Conservation (phyloP, 1,284 basidiomycete species). For the Phlebopus sp. region DNA sequence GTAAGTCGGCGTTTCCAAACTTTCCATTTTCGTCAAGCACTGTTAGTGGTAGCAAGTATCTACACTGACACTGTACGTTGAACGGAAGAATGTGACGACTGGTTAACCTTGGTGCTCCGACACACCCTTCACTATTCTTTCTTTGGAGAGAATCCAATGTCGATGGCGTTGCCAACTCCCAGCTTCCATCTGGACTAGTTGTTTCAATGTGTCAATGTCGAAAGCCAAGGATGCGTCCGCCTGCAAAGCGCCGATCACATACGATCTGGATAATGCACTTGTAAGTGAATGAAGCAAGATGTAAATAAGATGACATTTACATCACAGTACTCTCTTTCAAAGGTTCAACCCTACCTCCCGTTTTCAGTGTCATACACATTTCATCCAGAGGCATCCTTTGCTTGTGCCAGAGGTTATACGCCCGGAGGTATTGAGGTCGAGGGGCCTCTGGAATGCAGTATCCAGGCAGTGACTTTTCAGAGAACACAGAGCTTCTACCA, state of each 20-base stretch:
- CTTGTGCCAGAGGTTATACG: conserved; percentile 57
- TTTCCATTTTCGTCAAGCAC: too few relatives aligned
- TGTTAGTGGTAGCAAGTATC: too few relatives aligned
- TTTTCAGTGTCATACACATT: conserved; percentile 41
- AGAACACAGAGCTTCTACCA: background rate
- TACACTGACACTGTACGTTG: too few relatives aligned
- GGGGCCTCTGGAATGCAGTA: conserved; percentile 32
- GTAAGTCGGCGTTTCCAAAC: too few relatives aligned
- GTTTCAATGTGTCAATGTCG: conserved; percentile 33
- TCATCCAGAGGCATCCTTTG: conserved; percentile 40
- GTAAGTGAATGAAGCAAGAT: background rate
- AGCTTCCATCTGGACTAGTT: conserved; percentile 39
- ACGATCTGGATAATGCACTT: conserved; percentile 34
- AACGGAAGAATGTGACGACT: too few relatives aligned
- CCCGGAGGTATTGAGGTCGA: conserved; percentile 48
- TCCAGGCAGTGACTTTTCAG: conserved; percentile 12
- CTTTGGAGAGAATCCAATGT: conserved; percentile 34
- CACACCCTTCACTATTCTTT: conserved; percentile 1
- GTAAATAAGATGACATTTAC: conserved; percentile 38
- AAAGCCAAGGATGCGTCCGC: conserved; percentile 41
- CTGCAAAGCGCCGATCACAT: conserved; percentile 44
- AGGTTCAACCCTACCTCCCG: conserved; percentile 41
- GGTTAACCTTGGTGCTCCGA: too few relatives aligned
- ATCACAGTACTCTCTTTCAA: conserved; percentile 56
- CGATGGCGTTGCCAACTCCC: conserved; percentile 42